Conservation (phyloP, 306 rosid species). For the Medicago arabica region DNA sequence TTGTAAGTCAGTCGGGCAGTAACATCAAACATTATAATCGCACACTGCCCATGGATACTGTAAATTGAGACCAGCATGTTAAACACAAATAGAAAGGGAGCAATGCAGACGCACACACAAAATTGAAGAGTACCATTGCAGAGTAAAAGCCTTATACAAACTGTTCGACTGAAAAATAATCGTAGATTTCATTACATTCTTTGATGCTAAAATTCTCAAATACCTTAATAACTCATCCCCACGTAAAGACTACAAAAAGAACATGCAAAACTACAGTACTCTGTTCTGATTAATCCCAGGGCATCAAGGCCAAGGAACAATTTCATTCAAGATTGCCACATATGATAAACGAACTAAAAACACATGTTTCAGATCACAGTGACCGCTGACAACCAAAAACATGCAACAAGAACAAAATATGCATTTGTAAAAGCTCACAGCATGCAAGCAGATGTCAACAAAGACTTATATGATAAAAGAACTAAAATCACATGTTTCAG, state of each 20-base stretch:
- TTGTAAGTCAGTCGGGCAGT: slow-evolving; percentile 72
- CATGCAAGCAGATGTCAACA: not conserved
- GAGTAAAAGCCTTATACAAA: not conserved
- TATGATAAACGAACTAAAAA: not conserved
- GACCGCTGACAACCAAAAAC: too few species aligned
- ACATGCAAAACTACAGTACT: not conserved
- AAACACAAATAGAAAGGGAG: not conserved
- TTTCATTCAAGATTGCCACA: not conserved
- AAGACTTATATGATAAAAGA: not conserved
- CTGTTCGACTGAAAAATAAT: not conserved
- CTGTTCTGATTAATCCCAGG: not conserved
- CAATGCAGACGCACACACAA: not conserved
- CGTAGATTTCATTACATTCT: not conserved
- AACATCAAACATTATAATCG: slow-evolving; percentile 76
- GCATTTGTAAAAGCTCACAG: not conserved
- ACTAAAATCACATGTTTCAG: not conserved
- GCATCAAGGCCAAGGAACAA: not conserved
- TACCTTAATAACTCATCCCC: not conserved
- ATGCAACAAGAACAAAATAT: too few species aligned
- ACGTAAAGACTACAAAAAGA: not conserved
- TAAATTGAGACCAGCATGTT: not conserved
- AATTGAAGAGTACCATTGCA: not conserved
- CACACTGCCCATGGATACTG: slow-evolving; percentile 82
- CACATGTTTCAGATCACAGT: not conserved
- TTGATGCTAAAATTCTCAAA: not conserved